Conservation (phyloP, 1,284 basidiomycete species). For the Pisolithus thermaeus region DNA sequence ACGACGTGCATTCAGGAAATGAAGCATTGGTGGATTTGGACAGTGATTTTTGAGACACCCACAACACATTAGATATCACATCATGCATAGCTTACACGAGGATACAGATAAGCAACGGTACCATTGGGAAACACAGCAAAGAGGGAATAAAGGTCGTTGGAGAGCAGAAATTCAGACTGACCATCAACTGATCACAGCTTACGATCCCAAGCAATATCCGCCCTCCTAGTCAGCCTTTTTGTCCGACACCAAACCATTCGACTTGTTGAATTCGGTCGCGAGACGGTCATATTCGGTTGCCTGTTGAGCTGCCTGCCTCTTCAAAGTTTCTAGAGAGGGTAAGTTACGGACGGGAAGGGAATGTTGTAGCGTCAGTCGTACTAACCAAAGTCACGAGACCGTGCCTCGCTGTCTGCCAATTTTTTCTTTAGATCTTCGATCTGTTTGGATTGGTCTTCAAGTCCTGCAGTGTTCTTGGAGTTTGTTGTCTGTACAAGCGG, state of each 20-base stretch:
- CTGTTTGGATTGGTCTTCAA: slow-evolving; percentile 51
- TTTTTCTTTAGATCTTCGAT: slow-evolving; percentile 61
- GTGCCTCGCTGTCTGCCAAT: slow-evolving; percentile 40
- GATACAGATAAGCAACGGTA: neutral
- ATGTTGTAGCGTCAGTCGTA: slow-evolving; percentile 5
- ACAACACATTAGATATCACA: neutral
- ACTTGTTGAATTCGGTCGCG: slow-evolving; percentile 69
- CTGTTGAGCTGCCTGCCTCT: slow-evolving; percentile 78
- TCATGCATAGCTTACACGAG: neutral
- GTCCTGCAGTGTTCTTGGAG: slow-evolving; percentile 27
- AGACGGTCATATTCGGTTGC: slow-evolving; percentile 76
- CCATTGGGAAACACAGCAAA: neutral
- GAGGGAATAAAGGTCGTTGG: neutral
- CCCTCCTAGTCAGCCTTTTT: slow-evolving; percentile 24
- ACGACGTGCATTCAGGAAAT: slow-evolving; percentile 10
- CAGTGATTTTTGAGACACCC: slow-evolving; percentile 14
- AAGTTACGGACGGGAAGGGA: neutral
- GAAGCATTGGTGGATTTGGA: slow-evolving; percentile 24
- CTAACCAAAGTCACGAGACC: slow-evolving; percentile 68
- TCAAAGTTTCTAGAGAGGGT: slow-evolving; percentile 56
- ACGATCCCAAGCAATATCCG: neutral
- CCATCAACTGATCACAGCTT: neutral
- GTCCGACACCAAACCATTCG: slow-evolving; percentile 45
- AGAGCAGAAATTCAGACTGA: neutral
- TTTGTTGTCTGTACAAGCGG: slow-evolving; percentile 31